Conservation (phyloP, 495 filamentous ascomycete species). For the Penicillium salamii region DNA sequence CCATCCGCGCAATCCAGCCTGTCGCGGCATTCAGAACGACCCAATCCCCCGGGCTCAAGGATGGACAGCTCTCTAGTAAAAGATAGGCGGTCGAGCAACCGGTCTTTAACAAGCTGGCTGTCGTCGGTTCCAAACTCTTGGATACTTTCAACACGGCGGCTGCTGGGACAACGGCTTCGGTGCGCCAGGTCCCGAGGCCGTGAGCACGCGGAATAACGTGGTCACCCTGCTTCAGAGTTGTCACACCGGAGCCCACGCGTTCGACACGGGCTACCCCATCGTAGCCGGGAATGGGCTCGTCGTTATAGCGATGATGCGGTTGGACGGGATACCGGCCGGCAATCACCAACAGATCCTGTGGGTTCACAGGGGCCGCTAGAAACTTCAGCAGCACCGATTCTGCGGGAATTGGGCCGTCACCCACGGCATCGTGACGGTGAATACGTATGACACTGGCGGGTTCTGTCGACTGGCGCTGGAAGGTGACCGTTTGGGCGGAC, state of each 20-base stretch:
- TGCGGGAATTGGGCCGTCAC: background rate
- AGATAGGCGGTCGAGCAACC: slow-evolving; percentile 9
- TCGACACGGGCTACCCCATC: slow-evolving; percentile 9
- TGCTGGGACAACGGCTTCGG: slow-evolving; percentile 7
- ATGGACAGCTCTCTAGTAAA: slow-evolving; percentile 6
- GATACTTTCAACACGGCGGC: slow-evolving; percentile 9
- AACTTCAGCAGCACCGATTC: slow-evolving; percentile 9
- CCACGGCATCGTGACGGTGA: background rate
- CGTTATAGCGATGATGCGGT: slow-evolving; percentile 5
- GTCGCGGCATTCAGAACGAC: slow-evolving; percentile 13
- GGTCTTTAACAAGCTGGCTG: slow-evolving; percentile 6
- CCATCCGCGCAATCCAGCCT: slow-evolving; percentile 6
- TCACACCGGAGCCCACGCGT: background rate
- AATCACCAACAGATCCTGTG: slow-evolving; percentile 10
- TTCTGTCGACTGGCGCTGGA: background rate
- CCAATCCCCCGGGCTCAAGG: slow-evolving; percentile 9
- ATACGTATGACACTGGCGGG: background rate
- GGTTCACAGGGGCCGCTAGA: slow-evolving; percentile 14
- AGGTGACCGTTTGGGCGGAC: background rate
- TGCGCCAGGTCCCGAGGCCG: slow-evolving; percentile 15
- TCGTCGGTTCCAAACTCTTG: slow-evolving; percentile 4
- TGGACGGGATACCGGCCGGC: slow-evolving; percentile 13
- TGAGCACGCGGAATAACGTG: slow-evolving; percentile 7
- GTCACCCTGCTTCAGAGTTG: slow-evolving; percentile 5
- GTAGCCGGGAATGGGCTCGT: slow-evolving; percentile 12